Conservation (phyloP, 805 yeast species). For the Ogataea corticis region DNA sequence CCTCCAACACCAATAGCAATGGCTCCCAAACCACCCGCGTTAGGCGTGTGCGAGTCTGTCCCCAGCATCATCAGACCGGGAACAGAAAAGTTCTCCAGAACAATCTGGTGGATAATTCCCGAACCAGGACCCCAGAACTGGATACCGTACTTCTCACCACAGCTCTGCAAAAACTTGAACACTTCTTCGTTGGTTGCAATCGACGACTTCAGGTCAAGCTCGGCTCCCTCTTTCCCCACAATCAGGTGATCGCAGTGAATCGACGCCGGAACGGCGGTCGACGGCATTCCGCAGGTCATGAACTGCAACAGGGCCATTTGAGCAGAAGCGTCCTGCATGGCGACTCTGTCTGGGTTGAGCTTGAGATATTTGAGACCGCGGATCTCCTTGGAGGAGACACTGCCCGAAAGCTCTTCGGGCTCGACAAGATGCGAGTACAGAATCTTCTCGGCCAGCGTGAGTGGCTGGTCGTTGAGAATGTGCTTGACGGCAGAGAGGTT, state of each 20-base stretch:
- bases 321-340: slow-evolving; percentile 99
- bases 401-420: slow-evolving; percentile 80
- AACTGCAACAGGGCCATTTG: slow-evolving; percentile 97
- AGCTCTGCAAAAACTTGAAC: slow-evolving; percentile 83
- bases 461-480: slow-evolving; percentile 49
- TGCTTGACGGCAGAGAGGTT: slow-evolving; percentile 50
- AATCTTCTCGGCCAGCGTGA: slow-evolving; percentile 94
- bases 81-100: slow-evolving; percentile 92
- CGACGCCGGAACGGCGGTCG: slow-evolving; percentile 92
- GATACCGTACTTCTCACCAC: slow-evolving; percentile 93
- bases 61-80: slow-evolving; percentile 97
- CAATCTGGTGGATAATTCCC: slow-evolving; percentile 97
- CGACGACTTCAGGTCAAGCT: slow-evolving; percentile 80
- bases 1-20: slow-evolving; percentile 99
- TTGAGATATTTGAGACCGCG: slow-evolving; percentile 92
- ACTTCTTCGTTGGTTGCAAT: slow-evolving; percentile 91
- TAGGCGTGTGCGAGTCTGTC: slow-evolving; percentile 97
- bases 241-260: slow-evolving; percentile 98
- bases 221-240: slow-evolving; percentile 93
- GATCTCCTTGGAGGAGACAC: slow-evolving; percentile 37
- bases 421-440: slow-evolving; percentile 93
- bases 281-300: slow-evolving; percentile 91
- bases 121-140: slow-evolving; percentile 99
- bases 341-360: slow-evolving; percentile 96
- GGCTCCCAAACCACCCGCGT: slow-evolving; percentile 98